Evolutionary conservation across 2,329 filamentous ascomycete genomes (phyloP), one percentile per base, ranked within the genome.

Genomic region (Fusarium sp.): DNA sequence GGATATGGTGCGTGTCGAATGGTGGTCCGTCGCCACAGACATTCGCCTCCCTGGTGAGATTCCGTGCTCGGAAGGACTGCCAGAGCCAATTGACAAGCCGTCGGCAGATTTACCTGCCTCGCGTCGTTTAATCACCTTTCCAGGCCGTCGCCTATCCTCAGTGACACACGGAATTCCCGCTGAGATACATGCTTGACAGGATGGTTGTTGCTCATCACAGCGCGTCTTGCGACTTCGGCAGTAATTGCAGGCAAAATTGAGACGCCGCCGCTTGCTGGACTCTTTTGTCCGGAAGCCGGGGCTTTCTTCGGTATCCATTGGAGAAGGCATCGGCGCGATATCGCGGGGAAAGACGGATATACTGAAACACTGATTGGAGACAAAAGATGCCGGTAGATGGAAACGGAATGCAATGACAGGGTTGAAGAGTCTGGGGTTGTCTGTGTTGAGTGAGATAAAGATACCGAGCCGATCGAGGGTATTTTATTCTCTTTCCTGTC

Each of bases 221-320:
- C 61, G 58, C 1, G 61, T 63, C 4, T 63, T 63, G 2, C 61
- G 58, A 31, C 8, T 44, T 4, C 61, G 58, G 37, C 61, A 63
- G 19, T 63, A 63, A 8, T 63, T 63, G 8, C 61, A 63, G 6
- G 61, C 61, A n/a, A 63, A 63, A 18, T 63, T 63, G 30, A 63
- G 58, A 9, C 61, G 61, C 2, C 61, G 61, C 0, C 58, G 30
- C 14, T 63, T 63, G 6, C 18, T 31, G 1, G 58, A 56, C 18
- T 57, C 44, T 12, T 42, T 57, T 7, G 9, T 6, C 28, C 62
- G 23, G 37, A 12, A n/a, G 25, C 58, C 37, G 49, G 60, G 58
- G 18, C 58, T 63, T 0, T 63, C 58, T 7, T 63, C 58, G 43
- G 60, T 44, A 37, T 63, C 49, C 60, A 63, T 63, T 21, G 58